A percentile compares a stretch with the other conserved stretches of the same genome.
phyloP scores from a whole-genome alignment of 225 moss, liverwort and hornwort species.

The Rhytidiadelphus loreus region DNA sequence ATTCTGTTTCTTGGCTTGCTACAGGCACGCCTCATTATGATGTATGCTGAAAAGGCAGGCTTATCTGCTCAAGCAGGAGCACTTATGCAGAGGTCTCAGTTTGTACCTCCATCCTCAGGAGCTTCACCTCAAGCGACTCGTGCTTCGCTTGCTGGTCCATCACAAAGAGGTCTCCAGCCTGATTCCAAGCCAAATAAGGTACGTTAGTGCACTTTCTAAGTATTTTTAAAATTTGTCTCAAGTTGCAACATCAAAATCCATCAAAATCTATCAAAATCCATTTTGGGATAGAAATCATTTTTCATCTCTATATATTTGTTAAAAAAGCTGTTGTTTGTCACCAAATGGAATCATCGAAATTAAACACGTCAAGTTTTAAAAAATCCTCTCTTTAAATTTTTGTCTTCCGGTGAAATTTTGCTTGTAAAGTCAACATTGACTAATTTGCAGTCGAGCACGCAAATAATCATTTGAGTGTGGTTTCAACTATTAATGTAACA shows the following conservation, averaged over 20 bases:
- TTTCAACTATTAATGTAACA: neutral
- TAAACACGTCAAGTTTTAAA: too few species aligned
- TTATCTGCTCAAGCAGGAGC: neutral
- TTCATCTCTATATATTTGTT: neutral
- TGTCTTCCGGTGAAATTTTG: neutral
- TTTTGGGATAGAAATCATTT: neutral
- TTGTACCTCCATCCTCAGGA: neutral
- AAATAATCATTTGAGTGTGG: neutral
- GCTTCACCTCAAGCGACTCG: neutral
- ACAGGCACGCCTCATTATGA: conserved; percentile 38
- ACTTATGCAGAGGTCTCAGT: neutral
- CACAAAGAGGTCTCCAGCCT: neutral
- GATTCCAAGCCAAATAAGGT: neutral
- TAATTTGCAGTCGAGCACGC: neutral
- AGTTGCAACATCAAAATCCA: neutral
- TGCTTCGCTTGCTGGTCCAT: neutral
- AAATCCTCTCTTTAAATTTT: neutral
- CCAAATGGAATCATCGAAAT: neutral
- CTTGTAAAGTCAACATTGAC: neutral
- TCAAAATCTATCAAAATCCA: neutral
- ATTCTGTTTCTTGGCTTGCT: neutral
- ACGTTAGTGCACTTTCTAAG: neutral
- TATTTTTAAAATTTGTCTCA: neutral
- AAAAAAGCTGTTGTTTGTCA: neutral
- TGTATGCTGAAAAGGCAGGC: conserved; percentile 20